Percentiles rank a stretch among this genome's conserved stretches.
phyloP scores from a whole-genome alignment of 495 filamentous ascomycete species.

The Penicillium tannophilum region DNA sequence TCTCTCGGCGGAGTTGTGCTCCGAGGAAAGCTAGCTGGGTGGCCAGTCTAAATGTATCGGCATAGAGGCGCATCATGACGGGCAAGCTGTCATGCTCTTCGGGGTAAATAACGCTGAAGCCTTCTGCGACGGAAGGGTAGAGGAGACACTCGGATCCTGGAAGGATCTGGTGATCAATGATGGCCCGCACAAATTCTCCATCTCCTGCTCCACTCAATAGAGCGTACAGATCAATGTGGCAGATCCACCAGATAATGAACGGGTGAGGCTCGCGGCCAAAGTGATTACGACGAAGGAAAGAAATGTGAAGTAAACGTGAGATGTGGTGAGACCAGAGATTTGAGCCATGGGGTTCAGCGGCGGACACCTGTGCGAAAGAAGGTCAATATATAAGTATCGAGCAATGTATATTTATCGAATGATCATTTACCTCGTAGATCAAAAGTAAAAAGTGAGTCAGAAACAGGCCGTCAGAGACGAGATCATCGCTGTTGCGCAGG shows the following conservation, averaged over 20 bases:
- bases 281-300: constrained; percentile 46
- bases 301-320: constrained; percentile 55
- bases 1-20: constrained; percentile 37
- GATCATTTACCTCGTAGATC: constrained; percentile 54
- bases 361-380: constrained; percentile 40
- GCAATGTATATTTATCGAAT: neutral
- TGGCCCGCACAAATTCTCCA: constrained; percentile 51
- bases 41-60: constrained; percentile 44
- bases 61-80: constrained; percentile 46
- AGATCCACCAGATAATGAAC: constrained; percentile 59
- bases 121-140: constrained; percentile 30
- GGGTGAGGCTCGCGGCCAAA: constrained; percentile 51
- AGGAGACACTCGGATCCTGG: constrained; percentile 40
- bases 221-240: constrained; percentile 57
- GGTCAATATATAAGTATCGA: constrained; percentile 5
- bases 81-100: constrained; percentile 42
- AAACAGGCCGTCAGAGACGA: constrained; percentile 59
- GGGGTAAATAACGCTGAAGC: constrained; percentile 36
- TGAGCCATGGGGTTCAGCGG: constrained; percentile 45
- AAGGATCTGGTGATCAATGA: constrained; percentile 53
- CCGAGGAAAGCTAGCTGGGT: constrained; percentile 46
- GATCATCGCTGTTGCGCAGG: constrained; percentile 48
- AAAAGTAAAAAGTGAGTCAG: constrained; percentile 63
- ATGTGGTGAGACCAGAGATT: constrained; percentile 60
- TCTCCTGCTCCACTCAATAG: constrained; percentile 55